Percentiles rank a stretch among this genome's conserved stretches.
Conservation (phyloP, 768 basidiomycete genomes). For the Auricularia sp. region DNA sequence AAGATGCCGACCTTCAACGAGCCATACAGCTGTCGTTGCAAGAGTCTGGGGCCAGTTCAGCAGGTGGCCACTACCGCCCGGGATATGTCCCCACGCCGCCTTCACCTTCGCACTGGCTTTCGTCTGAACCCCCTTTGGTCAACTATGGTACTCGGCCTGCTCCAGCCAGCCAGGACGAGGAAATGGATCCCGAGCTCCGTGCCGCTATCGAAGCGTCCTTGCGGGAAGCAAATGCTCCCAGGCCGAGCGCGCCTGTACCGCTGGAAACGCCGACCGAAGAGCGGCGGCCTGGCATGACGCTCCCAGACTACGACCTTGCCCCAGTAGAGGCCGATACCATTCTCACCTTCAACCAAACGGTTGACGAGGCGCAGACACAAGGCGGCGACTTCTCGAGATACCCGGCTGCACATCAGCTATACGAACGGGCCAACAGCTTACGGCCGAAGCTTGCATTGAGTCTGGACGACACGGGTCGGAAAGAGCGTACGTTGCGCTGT, state of each 20-base stretch:
- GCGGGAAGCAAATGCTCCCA: slow-evolving; percentile 69
- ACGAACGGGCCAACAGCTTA: slow-evolving; percentile 68
- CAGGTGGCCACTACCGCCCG: slow-evolving; percentile 34
- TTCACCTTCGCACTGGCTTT: slow-evolving; percentile 38
- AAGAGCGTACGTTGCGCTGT: slow-evolving; percentile 55
- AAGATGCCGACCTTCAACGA: slow-evolving; percentile 80
- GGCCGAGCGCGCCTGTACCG: slow-evolving; percentile 65
- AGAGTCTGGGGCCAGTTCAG: slow-evolving; percentile 47
- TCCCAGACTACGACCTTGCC: slow-evolving; percentile 73
- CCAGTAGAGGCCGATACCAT: slow-evolving; percentile 78
- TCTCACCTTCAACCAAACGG: slow-evolving; percentile 80
- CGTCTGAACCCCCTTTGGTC: slow-evolving; percentile 58
- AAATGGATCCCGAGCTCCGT: slow-evolving; percentile 83
- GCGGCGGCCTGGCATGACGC: slow-evolving; percentile 32
- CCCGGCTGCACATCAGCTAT: slow-evolving; percentile 75
- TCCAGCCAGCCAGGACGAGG: slow-evolving; percentile 39
- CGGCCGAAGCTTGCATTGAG: slow-evolving; percentile 76
- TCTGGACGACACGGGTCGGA: slow-evolving; percentile 73
- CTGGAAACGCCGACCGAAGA: slow-evolving; percentile 45
- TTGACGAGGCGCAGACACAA: slow-evolving; percentile 72
- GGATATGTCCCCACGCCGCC: slow-evolving; percentile 62
- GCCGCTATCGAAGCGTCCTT: slow-evolving; percentile 95
- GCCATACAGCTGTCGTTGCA: slow-evolving; percentile 87
- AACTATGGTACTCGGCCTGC: slow-evolving; percentile 42
- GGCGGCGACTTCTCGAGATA: slow-evolving; percentile 71